These are phyloP conservation scores for Haplosporangium gracile DNA, from an alignment of 192 early-diverging fungal species.

Conservation along the genomic window DNA sequence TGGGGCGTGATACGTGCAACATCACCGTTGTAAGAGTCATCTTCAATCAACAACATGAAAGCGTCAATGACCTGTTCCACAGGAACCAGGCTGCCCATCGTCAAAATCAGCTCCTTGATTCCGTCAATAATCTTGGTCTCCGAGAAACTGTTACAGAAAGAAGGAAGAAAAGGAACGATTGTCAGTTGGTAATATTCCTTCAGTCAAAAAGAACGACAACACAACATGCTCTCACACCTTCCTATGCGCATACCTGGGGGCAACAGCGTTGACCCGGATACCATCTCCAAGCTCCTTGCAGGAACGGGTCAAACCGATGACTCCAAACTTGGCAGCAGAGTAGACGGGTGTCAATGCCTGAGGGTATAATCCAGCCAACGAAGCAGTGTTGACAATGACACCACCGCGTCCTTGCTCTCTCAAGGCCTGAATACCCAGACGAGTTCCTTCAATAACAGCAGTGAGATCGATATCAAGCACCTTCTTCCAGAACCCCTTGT, in stretches of 20 bases:
- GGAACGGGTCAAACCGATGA: slow-evolving; percentile 71
- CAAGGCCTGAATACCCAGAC: slow-evolving; percentile 73
- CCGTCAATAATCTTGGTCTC: slow-evolving; percentile 58
- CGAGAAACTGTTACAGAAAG: neutral
- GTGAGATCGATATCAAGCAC: slow-evolving; percentile 80
- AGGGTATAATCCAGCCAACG: slow-evolving; percentile 75
- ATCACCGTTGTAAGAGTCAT: slow-evolving; percentile 64
- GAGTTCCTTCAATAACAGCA: slow-evolving; percentile 80
- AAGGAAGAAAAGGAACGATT: neutral
- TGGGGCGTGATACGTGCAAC: slow-evolving; percentile 22
- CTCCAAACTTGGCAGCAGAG: slow-evolving; percentile 80
- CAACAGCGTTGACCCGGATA: slow-evolving; percentile 71
- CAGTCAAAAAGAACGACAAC: neutral
- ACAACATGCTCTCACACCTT: neutral
- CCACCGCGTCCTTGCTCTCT: slow-evolving; percentile 61
- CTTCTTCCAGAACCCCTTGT: slow-evolving; percentile 56
- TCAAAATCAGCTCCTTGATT: slow-evolving; percentile 40
- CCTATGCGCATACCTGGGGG: slow-evolving; percentile 38
- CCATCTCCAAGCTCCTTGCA: slow-evolving; percentile 55
- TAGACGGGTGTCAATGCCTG: slow-evolving; percentile 73
- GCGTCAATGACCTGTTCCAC: slow-evolving; percentile 65
- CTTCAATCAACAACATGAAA: slow-evolving; percentile 68
- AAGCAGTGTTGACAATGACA: slow-evolving; percentile 82
- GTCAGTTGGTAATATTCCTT: neutral
- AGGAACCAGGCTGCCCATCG: slow-evolving; percentile 18